phyloP scores from a whole-genome alignment of 768 basidiomycete genomes.

The Lentinula guzmanii region DNA sequence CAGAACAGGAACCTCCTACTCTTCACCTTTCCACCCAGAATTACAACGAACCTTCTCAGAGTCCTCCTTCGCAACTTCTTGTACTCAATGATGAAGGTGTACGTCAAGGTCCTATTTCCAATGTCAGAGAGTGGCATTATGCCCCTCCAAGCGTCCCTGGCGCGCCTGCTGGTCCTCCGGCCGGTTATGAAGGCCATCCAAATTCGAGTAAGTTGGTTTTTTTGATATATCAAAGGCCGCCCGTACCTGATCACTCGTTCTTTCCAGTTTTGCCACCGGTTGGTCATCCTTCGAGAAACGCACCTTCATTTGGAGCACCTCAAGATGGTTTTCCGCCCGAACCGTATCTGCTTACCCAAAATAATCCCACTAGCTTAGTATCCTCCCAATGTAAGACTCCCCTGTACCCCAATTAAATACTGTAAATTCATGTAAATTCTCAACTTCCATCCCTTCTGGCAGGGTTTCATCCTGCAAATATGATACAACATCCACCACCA shows the following conservation, averaged over 20 bases:
- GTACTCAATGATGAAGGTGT: slow-evolving; percentile 18
- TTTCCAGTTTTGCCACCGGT: slow-evolving; percentile 19
- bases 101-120: slow-evolving; percentile 16
- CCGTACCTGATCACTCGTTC: not conserved
- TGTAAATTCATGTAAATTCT: slow-evolving; percentile 64
- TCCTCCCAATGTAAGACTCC: slow-evolving; percentile 54
- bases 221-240: not conserved
- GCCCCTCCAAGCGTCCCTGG: not conserved
- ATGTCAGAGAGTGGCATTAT: slow-evolving; percentile 14
- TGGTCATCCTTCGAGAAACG: slow-evolving; percentile 6
- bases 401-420: slow-evolving; percentile 60
- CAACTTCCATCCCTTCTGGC: slow-evolving; percentile 53
- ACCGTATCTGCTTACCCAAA: slow-evolving; percentile 19
- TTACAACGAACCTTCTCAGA: slow-evolving; percentile 31
- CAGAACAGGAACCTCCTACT: slow-evolving; percentile 40
- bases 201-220: not conserved
- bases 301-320: slow-evolving; percentile 17
- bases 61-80: slow-evolving; percentile 22
- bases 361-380: slow-evolving; percentile 47
- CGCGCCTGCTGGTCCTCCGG: slow-evolving; percentile 17
- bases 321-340: slow-evolving; percentile 13
- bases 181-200: not conserved
- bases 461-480: slow-evolving; percentile 26
- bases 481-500: not conserved
- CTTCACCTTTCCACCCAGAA: slow-evolving; percentile 30